These are phyloP conservation scores for Castanopsis chinensis DNA, from an alignment of 306 rosid genomes.

Conservation along the genomic window DNA sequence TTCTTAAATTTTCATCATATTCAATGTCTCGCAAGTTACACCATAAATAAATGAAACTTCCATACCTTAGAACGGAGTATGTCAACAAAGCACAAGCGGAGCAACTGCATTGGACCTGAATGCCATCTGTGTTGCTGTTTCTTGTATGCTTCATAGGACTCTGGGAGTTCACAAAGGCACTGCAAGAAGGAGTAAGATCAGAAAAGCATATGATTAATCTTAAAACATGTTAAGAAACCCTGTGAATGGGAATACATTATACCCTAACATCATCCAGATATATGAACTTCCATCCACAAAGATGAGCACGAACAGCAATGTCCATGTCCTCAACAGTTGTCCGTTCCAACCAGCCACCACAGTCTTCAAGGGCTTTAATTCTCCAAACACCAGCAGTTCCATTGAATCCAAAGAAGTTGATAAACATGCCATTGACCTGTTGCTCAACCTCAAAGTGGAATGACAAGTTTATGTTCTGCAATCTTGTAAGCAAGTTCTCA, in stretches of 20 bases:
- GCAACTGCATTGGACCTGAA: constrained; percentile 99
- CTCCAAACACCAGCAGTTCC: constrained; percentile 99
- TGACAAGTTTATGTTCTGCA: constrained; percentile 87
- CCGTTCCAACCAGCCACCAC: constrained; percentile 99
- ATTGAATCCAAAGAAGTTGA: constrained; percentile 95
- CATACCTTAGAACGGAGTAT: constrained; percentile 89
- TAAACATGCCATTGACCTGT: constrained; percentile 85
- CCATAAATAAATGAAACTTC: neutral
- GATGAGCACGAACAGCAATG: constrained; percentile 98
- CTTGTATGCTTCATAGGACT: constrained; percentile 95
- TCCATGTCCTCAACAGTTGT: constrained; percentile 99
- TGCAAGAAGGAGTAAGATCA: constrained; percentile 38
- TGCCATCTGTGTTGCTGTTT: constrained; percentile 99
- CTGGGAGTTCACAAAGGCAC: constrained; percentile 99
- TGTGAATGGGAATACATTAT: constrained; percentile 13
- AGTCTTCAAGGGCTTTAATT: constrained; percentile 91
- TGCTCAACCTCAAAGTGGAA: constrained; percentile 99
- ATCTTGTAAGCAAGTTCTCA: constrained; percentile 93
- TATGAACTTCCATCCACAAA: constrained; percentile 96
- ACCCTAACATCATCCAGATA: constrained; percentile 95
- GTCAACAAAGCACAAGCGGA: constrained; percentile 82
- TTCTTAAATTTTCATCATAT: neutral
- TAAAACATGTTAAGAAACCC: constrained; percentile 6
- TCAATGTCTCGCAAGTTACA: neutral
- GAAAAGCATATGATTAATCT: constrained; percentile 17